Conservation (phyloP, 2,329 filamentous ascomycete genomes). For the Canariomyces notabilis region DNA sequence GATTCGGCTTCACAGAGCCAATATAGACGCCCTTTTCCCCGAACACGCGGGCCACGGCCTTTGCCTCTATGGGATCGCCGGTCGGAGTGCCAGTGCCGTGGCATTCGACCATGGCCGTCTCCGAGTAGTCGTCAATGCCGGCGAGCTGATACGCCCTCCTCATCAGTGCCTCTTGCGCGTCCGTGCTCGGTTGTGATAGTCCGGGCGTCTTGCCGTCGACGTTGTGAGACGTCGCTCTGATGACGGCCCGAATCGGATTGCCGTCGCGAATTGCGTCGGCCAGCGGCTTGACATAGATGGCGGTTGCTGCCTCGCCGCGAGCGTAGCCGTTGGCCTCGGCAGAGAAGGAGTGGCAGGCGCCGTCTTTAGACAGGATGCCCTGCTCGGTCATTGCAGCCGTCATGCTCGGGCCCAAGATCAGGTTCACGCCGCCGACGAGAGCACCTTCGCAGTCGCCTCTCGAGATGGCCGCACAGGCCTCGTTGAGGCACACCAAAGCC, state of each 20-base stretch:
- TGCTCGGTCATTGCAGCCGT: too few species aligned
- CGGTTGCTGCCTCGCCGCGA: slow-evolving; percentile 43
- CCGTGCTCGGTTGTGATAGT: slow-evolving; percentile 24
- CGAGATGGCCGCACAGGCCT: too few species aligned
- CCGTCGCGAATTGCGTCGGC: slow-evolving; percentile 23
- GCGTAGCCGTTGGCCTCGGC: slow-evolving; percentile 45
- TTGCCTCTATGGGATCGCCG: slow-evolving; percentile 38
- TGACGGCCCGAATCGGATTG: slow-evolving; percentile 26
- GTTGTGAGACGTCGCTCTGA: slow-evolving; percentile 25
- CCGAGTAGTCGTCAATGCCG: background rate
- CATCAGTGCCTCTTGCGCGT: slow-evolving; percentile 10
- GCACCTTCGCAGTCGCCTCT: too few species aligned
- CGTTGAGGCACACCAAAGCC: too few species aligned
- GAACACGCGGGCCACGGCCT: slow-evolving; percentile 30
- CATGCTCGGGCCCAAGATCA: too few species aligned
- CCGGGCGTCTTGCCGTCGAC: slow-evolving; percentile 28
- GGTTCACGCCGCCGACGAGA: too few species aligned
- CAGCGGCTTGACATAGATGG: slow-evolving; percentile 36
- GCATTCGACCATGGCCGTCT: slow-evolving; percentile 9
- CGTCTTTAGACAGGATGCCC: too few species aligned
- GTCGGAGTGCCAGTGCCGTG: slow-evolving; percentile 38
- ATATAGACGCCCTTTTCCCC: slow-evolving; percentile 19
- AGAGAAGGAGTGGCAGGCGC: slow-evolving; percentile 34
- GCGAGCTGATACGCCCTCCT: slow-evolving; percentile 1
- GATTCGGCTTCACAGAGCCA: background rate